These are phyloP conservation scores for Barbatosphaeria neglecta DNA, from an alignment of 495 filamentous ascomycete species.

Conservation along the genomic window DNA sequence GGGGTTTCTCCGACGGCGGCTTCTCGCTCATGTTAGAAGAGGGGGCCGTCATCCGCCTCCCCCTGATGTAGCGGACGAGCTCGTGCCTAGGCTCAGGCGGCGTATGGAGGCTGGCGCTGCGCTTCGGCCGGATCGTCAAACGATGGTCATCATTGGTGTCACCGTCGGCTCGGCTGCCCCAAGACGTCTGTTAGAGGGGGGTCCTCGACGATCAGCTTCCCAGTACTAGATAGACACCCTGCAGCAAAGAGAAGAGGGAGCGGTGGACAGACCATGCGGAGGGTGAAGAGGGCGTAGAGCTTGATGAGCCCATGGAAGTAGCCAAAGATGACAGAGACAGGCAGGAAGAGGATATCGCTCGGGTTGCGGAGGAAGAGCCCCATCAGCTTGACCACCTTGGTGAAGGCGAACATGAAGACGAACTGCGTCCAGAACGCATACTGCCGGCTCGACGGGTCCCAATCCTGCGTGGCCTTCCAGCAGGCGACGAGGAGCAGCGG, in stretches of 20 bases:
- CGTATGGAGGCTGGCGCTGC: conserved; percentile 34
- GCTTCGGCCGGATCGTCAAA: conserved; percentile 38
- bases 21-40: not conserved
- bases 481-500: conserved; percentile 46
- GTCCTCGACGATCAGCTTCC: conserved; percentile 6
- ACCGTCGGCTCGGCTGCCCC: conserved; percentile 57
- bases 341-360: conserved; percentile 53
- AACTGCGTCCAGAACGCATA: conserved; percentile 40
- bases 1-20: not conserved
- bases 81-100: conserved; percentile 23
- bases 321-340: conserved; percentile 65
- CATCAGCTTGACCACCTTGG: conserved; percentile 66
- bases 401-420: conserved; percentile 41
- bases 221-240: not conserved
- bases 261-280: conserved; percentile 44
- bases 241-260: not conserved
- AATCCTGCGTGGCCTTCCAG: conserved; percentile 35
- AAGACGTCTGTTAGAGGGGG: conserved; percentile 48
- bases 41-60: not conserved
- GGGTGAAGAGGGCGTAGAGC: conserved; percentile 58
- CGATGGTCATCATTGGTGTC: conserved; percentile 49
- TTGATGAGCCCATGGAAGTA: conserved; percentile 72
- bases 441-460: conserved; percentile 26
- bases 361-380: conserved; percentile 64
- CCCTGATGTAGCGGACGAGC: conserved; percentile 2